Conservation (phyloP, 2,329 filamentous ascomycete species). For the Alternaria sp. region DNA sequence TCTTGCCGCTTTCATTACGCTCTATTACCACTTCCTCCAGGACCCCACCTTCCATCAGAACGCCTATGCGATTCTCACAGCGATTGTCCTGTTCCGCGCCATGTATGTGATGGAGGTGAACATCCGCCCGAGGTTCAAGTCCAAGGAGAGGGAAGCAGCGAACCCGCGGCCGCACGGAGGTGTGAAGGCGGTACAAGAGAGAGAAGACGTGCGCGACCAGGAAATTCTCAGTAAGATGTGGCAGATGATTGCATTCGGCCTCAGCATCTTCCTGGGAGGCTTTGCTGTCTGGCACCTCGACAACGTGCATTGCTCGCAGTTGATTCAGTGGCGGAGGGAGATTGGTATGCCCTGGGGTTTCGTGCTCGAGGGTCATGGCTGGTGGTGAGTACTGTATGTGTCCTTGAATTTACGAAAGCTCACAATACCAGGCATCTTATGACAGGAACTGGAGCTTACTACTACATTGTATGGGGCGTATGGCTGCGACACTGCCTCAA, state of each 20-base stretch:
- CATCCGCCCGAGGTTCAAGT: constrained; percentile 62
- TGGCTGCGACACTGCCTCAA: constrained; percentile 81
- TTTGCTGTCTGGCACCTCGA: constrained; percentile 82
- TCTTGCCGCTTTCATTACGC: constrained; percentile 70
- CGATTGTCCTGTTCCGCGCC: constrained; percentile 71
- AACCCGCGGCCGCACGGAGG: constrained; percentile 33
- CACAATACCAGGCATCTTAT: constrained; percentile 68
- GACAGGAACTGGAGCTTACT: constrained; percentile 82
- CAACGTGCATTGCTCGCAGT: constrained; percentile 72
- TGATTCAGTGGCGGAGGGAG: constrained; percentile 69
- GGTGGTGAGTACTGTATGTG: constrained; percentile 72
- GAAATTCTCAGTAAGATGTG: constrained; percentile 73
- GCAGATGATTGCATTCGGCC: constrained; percentile 72
- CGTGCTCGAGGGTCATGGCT: constrained; percentile 74
- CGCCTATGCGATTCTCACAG: constrained; percentile 75
- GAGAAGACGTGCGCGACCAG: constrained; percentile 62
- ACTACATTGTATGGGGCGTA: constrained; percentile 82
- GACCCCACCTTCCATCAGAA: constrained; percentile 84
- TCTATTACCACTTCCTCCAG: constrained; percentile 81
- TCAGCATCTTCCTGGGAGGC: constrained; percentile 74
- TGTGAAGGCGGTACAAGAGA: constrained; percentile 48
- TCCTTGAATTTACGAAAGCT: too few relatives aligned
- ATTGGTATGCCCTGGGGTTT: constrained; percentile 82
- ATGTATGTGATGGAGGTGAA: constrained; percentile 78
- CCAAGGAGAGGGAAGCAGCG: constrained; percentile 49